Base-by-base conservation (phyloP, 129 eudicot genomes). In the Oenanthe sinensis region DNA sequence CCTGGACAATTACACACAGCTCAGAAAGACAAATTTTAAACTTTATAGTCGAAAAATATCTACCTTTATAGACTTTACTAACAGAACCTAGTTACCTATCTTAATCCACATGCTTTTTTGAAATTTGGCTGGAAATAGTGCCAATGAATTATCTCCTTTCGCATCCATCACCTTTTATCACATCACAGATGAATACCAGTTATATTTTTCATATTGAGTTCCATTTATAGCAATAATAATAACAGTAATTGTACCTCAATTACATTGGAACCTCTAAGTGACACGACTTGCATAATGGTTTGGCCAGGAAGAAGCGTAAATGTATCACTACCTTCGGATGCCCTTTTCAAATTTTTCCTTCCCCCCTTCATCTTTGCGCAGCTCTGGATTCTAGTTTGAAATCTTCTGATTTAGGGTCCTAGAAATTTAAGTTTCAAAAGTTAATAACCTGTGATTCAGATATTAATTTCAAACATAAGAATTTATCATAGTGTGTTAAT, bases 31-130 rank as follows among this genome's bases (percentile, higher is more conserved):
- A 12, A n/a, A 8, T 71, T 71, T 46, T 42, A 20, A 40, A 22
- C 76, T 71, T 22, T 11, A 0, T 22, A 22, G 22, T 40, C 3
- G 16, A 7, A 72, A 42, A n/a, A 20, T 28, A 42, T 10, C 0
- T 2, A 40, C 3, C 42, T 40, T 6, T 12, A 40, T 0, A 2
- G 50, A 50, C 30, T 22, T 39, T 8, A 39, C 0, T 42, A 39
- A 22, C 6, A 72, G 7, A 26, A 44, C 45, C 17, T n/a, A 22
- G 16, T 46, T 22, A 90, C 96, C 97, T 82, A 86, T 86, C 83
- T 86, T 95, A 62, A 90, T 87, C 99, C 99, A 95, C 99, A 95
- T 90, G 90, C 92, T 95, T 83, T 92, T 95, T 77, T 90, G 97
- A 76, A 95, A 95, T 77, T 91, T 95, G 44, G 99, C 96, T 60